Evolutionary conservation across 2,329 filamentous ascomycete genomes (phyloP).

Genomic region (Elsinoe necatrix): DNA sequence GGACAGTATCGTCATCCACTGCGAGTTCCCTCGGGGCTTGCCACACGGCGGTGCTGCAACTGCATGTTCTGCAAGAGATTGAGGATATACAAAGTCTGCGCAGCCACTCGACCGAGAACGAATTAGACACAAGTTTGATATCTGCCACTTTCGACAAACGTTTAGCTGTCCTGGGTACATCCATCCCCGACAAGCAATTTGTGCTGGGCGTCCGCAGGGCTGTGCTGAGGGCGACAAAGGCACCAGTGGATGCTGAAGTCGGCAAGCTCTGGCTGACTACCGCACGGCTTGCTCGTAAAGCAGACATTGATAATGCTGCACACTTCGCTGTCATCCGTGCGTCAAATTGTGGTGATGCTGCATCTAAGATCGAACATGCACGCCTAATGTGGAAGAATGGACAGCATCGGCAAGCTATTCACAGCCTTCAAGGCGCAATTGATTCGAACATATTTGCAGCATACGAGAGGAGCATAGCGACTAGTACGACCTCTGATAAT

Average conservation of each 20-base stretch:
- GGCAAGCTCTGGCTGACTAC: constrained; percentile 79
- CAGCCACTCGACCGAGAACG: constrained; percentile 13
- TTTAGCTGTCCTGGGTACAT: constrained; percentile 83
- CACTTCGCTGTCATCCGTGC: constrained; percentile 92
- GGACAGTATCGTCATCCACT: constrained; percentile 64
- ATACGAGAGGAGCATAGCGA: constrained; percentile 30
- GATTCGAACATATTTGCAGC: constrained; percentile 64
- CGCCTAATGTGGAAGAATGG: constrained; percentile 88
- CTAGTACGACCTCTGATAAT: constrained; percentile 24
- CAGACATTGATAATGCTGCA: constrained; percentile 73
- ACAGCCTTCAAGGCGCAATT: constrained; percentile 80
- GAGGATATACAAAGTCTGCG: constrained; percentile 58
- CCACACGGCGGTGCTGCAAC: constrained; percentile 74
- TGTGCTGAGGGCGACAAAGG: constrained; percentile 68
- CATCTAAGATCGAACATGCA: constrained; percentile 89
- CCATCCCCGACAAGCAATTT: constrained; percentile 88
- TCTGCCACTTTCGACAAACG: constrained; percentile 53
- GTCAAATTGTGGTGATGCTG: constrained; percentile 71
- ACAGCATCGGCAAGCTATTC: constrained; percentile 89
- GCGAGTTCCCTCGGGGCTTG: constrained; percentile 76
- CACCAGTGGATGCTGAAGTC: constrained; percentile 52
- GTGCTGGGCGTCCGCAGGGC: constrained; percentile 77
- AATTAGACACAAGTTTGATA: neutral
- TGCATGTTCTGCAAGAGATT: constrained; percentile 81
- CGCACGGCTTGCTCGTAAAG: constrained; percentile 77